Conservation (phyloP, 176 grass and related monocot genomes). For the Pontederia paniculata region DNA sequence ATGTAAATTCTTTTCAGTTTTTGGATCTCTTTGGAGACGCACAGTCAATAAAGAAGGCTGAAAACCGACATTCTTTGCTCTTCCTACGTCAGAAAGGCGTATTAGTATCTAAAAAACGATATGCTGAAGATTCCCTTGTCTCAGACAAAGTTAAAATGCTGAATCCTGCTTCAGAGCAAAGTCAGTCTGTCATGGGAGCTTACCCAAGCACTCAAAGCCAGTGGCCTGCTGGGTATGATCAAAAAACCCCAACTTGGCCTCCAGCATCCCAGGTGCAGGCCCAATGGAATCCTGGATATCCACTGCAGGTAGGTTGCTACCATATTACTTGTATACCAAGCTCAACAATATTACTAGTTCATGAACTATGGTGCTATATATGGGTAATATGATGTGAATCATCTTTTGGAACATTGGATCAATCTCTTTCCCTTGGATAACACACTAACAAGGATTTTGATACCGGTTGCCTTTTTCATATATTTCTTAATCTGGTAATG, state of each 20-base stretch:
- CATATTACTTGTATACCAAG: not conserved
- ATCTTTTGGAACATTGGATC: no score
- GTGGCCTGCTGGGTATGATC: conserved; percentile 42
- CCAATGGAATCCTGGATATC: conserved; percentile 57
- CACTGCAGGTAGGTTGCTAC: conserved; percentile 37
- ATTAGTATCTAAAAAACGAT: conserved; percentile 68
- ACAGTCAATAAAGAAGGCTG: conserved; percentile 74
- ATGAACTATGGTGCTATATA: no score
- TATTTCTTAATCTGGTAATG: no score
- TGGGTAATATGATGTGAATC: not conserved
- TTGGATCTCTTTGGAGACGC: conserved; percentile 92
- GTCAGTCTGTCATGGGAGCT: conserved; percentile 36
- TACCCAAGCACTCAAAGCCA: conserved; percentile 55
- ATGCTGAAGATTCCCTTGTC: conserved; percentile 49
- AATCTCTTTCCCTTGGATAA: no score
- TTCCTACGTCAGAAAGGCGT: conserved; percentile 58
- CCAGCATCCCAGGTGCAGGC: conserved; percentile 34
- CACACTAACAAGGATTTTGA: no score
- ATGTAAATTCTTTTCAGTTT: conserved; percentile 45
- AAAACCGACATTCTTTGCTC: conserved; percentile 40
- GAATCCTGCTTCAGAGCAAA: conserved; percentile 34
- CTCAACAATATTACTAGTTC: not conserved
- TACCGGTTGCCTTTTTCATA: no score
- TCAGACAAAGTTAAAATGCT: conserved; percentile 65
- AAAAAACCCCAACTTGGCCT: conserved; percentile 45